Base-by-base conservation (phyloP, 352 stramenopile genomes). In the Phytophthora podocarpi region DNA sequence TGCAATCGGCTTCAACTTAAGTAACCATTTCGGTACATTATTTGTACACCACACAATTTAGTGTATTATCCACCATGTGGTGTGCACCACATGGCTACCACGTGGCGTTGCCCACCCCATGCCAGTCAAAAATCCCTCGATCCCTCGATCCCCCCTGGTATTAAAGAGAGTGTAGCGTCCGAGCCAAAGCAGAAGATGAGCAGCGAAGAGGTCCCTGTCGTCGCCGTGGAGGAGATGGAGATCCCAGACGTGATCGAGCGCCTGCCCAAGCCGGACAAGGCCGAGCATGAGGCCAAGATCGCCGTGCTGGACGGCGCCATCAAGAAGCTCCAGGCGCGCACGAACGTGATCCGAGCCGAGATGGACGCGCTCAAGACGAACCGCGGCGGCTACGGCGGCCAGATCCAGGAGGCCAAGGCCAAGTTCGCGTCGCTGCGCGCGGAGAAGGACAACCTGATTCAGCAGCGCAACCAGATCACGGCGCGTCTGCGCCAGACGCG, bases 301-400 rank as follows among this genome's bases (percentile, higher is more conserved):
- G 68, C 74, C 31, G 82, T 71, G 54, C 78, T 99, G 43, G 91
- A 97, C 60, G 67, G 71, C 10, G 81, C 88, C 39, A 98, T 99
- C 64, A 96, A 98, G 70, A 86, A 89, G 67, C 77, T 97, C n/a
- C 92, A 97, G 72, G 85, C 89, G 34, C 87, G 84, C 59, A 85
- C 79, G 50, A 82, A 73, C 39, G 86, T 82, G 30, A 82, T 93
- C 49, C 81, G 78, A 57, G 52, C 60, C 21, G 85, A 91, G 66
- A 76, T 97, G 65, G 86, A 97, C 58, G 80, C 77, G 21, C 70
- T 96, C 59, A 91, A 95, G 76, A 66, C 76, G 80, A 73, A 87
- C 66, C 70, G 90, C 69, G 70, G 77, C 76, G 74, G 85, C 84
- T 95, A 89, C 64, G 86, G 85, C 53, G 81, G 90, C 57, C 84